Evolutionary conservation across 2,329 filamentous ascomycete genomes (phyloP), one percentile per base, ranked within the genome.

Genomic region (Anisogramma anomala): DNA sequence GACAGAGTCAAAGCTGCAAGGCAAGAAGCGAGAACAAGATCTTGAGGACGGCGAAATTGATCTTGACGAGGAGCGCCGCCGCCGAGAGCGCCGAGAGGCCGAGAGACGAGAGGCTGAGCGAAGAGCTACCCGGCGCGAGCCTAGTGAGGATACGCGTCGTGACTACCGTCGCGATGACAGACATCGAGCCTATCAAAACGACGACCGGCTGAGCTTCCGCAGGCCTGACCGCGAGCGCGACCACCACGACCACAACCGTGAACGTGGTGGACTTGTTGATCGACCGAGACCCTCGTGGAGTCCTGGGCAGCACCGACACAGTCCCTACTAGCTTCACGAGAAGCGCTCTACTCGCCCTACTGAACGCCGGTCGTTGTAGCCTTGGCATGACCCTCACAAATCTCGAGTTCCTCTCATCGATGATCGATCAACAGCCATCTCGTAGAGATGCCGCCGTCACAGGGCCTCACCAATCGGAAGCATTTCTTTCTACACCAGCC

Each of bases 41-140:
- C 52, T 62, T 2, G 59, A 62, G 38, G 58, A 62, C 38, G 59
- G 58, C 33, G 58, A 62, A 47, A 61, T 61, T 36, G 55, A 60
- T 20, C 59, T 57, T 36, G 59, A 61, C 36, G 55, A 58, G 8
- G 59, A 61, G 33, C 52, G 52, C 20, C 53, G 56, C 3, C 53
- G 54, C 18, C 42, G 38, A 25, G 42, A 39, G 33, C 41, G 45
- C 14, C 35, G 14, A 26, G 58, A 60, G 39, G 55, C 56, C 8
- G 58, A 61, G 32, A 52, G 53, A 22, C 51, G 55, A 3, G 52
- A 53, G 11, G 33, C 31, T 25, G 39, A 34, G 31, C 41, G 41
- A 6, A 38, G n/a, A 30, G 42, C 42, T 30, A 19, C 39, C 14
- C 43, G 46, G 11, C 43, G 43, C 14, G 46, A 48, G 25, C 39